phyloP scores from a whole-genome alignment of 208 protist genomes.

The Angomonas ambiguus region DNA sequence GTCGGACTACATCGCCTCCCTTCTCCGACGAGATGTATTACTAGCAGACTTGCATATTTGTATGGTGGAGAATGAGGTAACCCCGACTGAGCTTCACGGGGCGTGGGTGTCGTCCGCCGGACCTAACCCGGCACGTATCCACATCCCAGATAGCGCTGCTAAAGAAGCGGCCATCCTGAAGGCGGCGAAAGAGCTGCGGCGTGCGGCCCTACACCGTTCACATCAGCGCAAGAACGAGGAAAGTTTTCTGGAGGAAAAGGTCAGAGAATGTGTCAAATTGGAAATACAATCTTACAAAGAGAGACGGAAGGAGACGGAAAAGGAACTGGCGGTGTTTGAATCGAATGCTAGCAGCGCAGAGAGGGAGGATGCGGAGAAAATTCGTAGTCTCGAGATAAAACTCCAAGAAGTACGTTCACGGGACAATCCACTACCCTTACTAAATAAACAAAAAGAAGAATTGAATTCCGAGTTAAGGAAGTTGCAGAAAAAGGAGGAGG shows the following conservation, averaged over 20 bases:
- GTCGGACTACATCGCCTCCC: conserved; percentile 26
- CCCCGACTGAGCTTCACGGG: conserved; percentile 4
- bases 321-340: neutral
- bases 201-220: too few relatives aligned
- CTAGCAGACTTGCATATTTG: conserved; percentile 49
- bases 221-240: too few relatives aligned
- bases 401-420: too few relatives aligned
- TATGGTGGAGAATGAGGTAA: conserved; percentile 20
- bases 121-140: neutral
- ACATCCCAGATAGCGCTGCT: neutral
- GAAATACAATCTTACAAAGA: neutral
- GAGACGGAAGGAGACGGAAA: neutral
- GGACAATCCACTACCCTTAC: neutral
- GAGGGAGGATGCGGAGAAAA: neutral
- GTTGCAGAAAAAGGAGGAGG: neutral
- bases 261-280: neutral
- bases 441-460: neutral
- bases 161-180: too few relatives aligned
- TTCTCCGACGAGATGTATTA: conserved; percentile 38
- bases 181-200: too few relatives aligned
- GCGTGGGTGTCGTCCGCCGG: neutral
- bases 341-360: neutral
- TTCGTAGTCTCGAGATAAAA: neutral
- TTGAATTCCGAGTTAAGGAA: conserved; percentile 5
- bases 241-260: neutral